Evolutionary conservation across 2,329 filamentous ascomycete species (phyloP).

Genomic region (Botrytis fabae): DNA sequence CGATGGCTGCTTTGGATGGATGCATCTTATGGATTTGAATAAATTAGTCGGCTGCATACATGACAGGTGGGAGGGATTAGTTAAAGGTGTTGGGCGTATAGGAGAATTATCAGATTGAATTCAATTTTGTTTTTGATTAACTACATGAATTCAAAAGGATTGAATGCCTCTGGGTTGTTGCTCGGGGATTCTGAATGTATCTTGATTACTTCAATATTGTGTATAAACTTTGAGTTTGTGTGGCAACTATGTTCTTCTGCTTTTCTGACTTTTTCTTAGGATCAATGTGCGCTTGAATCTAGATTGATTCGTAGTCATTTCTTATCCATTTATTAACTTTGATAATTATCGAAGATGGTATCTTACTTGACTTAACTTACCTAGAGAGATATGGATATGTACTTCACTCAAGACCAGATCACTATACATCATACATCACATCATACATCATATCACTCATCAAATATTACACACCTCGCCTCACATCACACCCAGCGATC

Average conservation of each 20-base stretch:
- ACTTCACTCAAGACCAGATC: too few relatives aligned
- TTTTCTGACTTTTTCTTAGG: not conserved
- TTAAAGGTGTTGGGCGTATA: not conserved
- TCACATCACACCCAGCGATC: not conserved
- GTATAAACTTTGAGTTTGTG: not conserved
- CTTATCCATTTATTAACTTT: too few relatives aligned
- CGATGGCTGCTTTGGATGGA: not conserved
- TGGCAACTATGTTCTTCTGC: not conserved
- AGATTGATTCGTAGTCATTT: too few relatives aligned
- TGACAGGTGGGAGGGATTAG: not conserved
- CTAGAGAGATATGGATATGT: too few relatives aligned
- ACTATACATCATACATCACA: too few relatives aligned
- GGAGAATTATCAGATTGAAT: not conserved
- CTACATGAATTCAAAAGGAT: not conserved
- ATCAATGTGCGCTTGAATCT: too few relatives aligned
- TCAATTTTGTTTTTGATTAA: not conserved
- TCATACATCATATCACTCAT: not conserved
- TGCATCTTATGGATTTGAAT: not conserved
- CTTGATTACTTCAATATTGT: not conserved
- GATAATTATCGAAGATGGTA: too few relatives aligned
- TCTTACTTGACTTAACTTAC: too few relatives aligned
- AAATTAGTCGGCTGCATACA: not conserved
- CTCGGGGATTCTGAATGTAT: rapidly evolving
- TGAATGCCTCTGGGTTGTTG: not conserved
- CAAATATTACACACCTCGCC: not conserved